Evolutionary conservation across 1,284 basidiomycete genomes (phyloP).

Genomic region (Tausonia pullulans): DNA sequence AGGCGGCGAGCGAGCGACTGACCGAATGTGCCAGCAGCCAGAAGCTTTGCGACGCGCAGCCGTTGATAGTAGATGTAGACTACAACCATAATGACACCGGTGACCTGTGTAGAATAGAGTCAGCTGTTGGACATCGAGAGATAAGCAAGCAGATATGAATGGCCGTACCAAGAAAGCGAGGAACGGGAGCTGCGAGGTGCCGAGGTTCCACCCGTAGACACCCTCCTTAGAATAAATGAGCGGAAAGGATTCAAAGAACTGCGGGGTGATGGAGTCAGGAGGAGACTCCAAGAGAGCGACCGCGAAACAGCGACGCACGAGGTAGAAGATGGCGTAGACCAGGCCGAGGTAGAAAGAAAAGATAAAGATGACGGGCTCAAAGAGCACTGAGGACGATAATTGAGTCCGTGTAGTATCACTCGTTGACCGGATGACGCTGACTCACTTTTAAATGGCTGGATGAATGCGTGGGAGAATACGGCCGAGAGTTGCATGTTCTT

Average conservation of each 20-base stretch:
- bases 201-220: constrained; percentile 22
- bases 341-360: constrained; percentile 22
- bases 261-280: background rate
- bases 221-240: constrained; percentile 22
- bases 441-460: constrained; percentile 21
- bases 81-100: too few species aligned
- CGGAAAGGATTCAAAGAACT: constrained; percentile 21
- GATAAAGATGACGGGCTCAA: constrained; percentile 29
- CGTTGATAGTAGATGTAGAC: too few species aligned
- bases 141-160: too few species aligned
- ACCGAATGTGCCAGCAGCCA: too few species aligned
- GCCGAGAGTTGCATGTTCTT: constrained; percentile 17
- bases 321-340: constrained; percentile 23
- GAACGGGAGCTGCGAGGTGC: constrained; percentile 19
- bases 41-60: too few species aligned
- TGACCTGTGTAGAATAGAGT: too few species aligned
- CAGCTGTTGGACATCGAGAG: too few species aligned
- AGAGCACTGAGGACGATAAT: constrained; percentile 17
- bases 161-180: constrained; percentile 18
- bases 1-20: too few species aligned
- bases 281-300: too few species aligned
- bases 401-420: too few species aligned
- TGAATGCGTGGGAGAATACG: constrained; percentile 20
- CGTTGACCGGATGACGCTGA: too few species aligned
- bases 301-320: background rate